Evolutionary conservation across 805 yeast genomes (phyloP), one percentile per base, ranked within the genome.

Genomic region (Saccharomyces mikatae): DNA sequence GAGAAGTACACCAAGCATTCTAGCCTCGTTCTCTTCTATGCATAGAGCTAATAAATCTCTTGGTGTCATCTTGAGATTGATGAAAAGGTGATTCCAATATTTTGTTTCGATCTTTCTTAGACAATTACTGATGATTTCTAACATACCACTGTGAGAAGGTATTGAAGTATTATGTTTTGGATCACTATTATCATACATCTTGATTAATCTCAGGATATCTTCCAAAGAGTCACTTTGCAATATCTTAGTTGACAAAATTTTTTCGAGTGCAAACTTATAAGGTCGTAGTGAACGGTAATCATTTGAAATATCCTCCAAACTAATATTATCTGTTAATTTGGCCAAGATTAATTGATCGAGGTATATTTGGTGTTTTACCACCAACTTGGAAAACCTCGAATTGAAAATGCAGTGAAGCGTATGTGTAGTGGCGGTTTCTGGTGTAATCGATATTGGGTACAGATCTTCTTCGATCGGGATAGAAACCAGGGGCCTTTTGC

Each of bases 51-150:
- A 51, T 17, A 69, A 52, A 41, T 66, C 69, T 32, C 66, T 60
- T 13, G 73, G 73, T 3, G 71, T 63, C 59, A 67, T 61, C 36
- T 58, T 46, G 17, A 67, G 51, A 46, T 58, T 59, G 11, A 53
- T 48, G 50, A 68, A 69, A 17, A 69, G 52, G 9, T 52, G 55
- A 27, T 62, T 64, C 73, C 73, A 69, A 51, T 67, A 65, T 52
- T 65, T 62, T 1, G 54, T 59, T 49, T 70, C 74, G 30, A 68
- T 68, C 52, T 70, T 70, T 48, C 74, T 59, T 47, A 70, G 49
- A 53, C 72, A 67, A 32, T 69, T 69, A 53, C 71, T 64, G 6
- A 68, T 58, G n/a, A 70, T 68, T 30, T 65, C 71, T 5, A 70
- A 56, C 61, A 64, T 55, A 48, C 58, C 63, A 27, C 55, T 54